Percentiles rank a stretch among this genome's conserved stretches.
phyloP scores from a whole-genome alignment of 2,329 filamentous ascomycete genomes.

The Huntiella moniliformis region DNA sequence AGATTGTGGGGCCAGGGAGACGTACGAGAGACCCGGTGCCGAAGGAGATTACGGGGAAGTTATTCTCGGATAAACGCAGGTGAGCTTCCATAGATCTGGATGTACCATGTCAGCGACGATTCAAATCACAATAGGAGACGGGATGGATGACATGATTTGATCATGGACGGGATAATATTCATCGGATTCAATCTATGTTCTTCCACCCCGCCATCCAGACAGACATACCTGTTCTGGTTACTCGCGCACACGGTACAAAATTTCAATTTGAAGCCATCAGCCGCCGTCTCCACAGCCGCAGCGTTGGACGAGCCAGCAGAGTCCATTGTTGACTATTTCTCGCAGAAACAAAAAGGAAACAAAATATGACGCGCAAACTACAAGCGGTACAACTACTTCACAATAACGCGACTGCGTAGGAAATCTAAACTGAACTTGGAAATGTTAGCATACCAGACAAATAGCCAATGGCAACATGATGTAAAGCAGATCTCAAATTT shows the following conservation, averaged over 20 bases:
- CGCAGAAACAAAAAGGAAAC: not conserved
- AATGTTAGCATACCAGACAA: conserved; percentile 2
- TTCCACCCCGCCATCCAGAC: not conserved
- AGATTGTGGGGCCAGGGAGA: conserved; percentile 75
- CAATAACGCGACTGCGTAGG: conserved; percentile 1
- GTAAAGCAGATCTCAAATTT: conserved; percentile 13
- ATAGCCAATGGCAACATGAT: conserved; percentile 7
- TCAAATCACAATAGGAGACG: not conserved
- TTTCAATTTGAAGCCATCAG: conserved; percentile 61
- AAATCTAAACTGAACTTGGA: not conserved
- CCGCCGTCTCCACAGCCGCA: conserved; percentile 21
- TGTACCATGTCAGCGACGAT: conserved; percentile 1
- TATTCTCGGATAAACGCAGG: conserved; percentile 65
- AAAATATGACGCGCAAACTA: conserved; percentile 1
- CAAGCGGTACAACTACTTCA: conserved; percentile 7
- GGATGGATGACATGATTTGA: conserved; percentile 13
- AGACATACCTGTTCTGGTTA: conserved; percentile 74
- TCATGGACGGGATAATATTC: not conserved
- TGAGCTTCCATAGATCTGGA: conserved; percentile 94
- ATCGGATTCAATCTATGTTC: not conserved
- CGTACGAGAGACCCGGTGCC: conserved; percentile 90
- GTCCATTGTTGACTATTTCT: not conserved
- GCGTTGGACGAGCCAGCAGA: conserved; percentile 12
- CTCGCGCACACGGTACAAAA: conserved; percentile 99
- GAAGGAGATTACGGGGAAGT: conserved; percentile 94